phyloP scores from a whole-genome alignment of 2,329 filamentous ascomycete genomes.

The Penicillium thymicola region DNA sequence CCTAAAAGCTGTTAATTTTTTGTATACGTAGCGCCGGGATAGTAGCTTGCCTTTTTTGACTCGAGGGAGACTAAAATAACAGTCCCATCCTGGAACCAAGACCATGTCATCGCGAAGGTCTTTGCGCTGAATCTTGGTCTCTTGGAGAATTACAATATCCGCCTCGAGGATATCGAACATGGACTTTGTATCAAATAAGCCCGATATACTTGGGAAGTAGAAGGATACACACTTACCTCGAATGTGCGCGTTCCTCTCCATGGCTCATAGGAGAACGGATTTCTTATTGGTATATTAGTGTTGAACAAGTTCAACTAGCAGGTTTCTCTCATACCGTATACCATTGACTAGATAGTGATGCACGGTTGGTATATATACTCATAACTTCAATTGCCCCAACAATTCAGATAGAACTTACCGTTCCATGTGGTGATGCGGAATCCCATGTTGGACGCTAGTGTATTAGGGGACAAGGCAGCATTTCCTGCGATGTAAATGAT shows the following conservation, averaged over 20 bases:
- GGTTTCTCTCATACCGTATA: conserved; percentile 56
- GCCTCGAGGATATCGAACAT: conserved; percentile 95
- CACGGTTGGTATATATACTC: conserved; percentile 24
- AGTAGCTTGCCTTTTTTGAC: conserved; percentile 74
- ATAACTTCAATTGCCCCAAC: not conserved
- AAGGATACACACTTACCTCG: conserved; percentile 49
- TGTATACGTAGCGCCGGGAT: not conserved
- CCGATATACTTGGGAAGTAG: not conserved
- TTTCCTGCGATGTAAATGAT: not conserved
- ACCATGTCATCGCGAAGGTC: conserved; percentile 95
- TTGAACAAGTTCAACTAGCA: not conserved
- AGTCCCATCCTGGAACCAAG: conserved; percentile 89
- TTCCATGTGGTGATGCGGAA: conserved; percentile 86
- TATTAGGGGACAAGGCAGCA: conserved; percentile 7
- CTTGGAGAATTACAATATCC: conserved; percentile 93
- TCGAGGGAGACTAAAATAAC: conserved; percentile 88
- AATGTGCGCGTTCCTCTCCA: conserved; percentile 71
- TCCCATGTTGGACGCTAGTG: conserved; percentile 53
- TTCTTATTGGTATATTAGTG: conserved; percentile 49
- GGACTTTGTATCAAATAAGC: conserved; percentile 48
- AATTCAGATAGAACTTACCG: conserved; percentile 50
- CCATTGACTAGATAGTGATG: conserved; percentile 62
- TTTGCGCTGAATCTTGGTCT: conserved; percentile 92
- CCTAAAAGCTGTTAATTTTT: conserved; percentile 52
- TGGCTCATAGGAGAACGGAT: conserved; percentile 80